Evolutionary conservation across 768 basidiomycete species (phyloP).

Genomic region (Suillus subluteus): DNA sequence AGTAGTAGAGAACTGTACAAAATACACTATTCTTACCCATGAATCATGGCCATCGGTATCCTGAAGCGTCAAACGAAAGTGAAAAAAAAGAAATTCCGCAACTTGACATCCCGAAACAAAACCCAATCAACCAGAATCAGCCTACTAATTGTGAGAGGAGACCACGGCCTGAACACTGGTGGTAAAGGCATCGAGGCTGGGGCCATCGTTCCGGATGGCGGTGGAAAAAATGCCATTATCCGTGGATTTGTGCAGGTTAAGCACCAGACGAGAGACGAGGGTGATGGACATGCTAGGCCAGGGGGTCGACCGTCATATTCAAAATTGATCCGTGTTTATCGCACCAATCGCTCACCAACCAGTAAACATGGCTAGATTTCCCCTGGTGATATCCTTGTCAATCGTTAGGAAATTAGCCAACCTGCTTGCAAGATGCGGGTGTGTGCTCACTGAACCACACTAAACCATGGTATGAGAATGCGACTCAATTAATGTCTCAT

Average conservation of each 20-base stretch:
- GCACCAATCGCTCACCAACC: constrained; percentile 41
- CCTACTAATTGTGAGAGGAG: too few relatives aligned
- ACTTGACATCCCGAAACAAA: too few relatives aligned
- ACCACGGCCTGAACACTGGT: not conserved
- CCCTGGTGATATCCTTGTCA: constrained; percentile 46
- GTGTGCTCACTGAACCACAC: not conserved
- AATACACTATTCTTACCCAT: too few relatives aligned
- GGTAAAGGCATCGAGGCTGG: not conserved
- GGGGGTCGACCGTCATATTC: too few relatives aligned
- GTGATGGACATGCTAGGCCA: constrained; percentile 54
- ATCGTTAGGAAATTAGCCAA: constrained; percentile 3
- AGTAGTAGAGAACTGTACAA: too few relatives aligned
- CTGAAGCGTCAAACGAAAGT: too few relatives aligned
- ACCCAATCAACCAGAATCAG: too few relatives aligned
- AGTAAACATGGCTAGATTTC: constrained; percentile 43
- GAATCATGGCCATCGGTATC: too few relatives aligned
- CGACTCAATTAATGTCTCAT: not conserved
- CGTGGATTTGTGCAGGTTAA: constrained; percentile 53
- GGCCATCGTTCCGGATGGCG: not conserved
- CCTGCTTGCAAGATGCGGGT: not conserved
- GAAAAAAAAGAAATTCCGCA: too few relatives aligned
- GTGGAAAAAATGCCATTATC: constrained; percentile 10
- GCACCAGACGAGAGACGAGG: constrained; percentile 59
- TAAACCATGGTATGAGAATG: not conserved
- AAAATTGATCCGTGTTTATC: too few relatives aligned